Conservation (phyloP, 169 alveolate genomes). For the Cystoisospora suis region DNA sequence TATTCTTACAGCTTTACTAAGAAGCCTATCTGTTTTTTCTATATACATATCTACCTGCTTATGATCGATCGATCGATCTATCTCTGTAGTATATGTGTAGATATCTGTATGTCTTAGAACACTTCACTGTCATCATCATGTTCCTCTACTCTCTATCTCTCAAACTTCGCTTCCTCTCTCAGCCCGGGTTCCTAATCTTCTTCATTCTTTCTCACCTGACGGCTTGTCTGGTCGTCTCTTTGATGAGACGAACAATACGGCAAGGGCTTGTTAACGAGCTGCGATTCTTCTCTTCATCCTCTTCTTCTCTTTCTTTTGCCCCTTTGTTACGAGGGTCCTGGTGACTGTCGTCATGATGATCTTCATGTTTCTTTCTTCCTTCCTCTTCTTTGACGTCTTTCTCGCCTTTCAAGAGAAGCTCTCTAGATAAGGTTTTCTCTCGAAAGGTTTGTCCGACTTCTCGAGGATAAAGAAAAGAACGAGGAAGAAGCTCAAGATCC, state of each 20-base stretch:
- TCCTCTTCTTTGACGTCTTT: not conserved
- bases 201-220: not conserved
- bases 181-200: not conserved
- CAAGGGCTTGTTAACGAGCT: not conserved
- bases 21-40: too few relatives aligned
- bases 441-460: not conserved
- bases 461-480: slow-evolving; percentile 1
- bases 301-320: not conserved
- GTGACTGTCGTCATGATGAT: not conserved
- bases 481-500: slow-evolving; percentile 12
- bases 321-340: not conserved
- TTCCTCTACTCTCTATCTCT: too few relatives aligned
- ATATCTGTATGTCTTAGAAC: too few relatives aligned
- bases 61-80: too few relatives aligned
- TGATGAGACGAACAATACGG: not conserved
- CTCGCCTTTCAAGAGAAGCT: not conserved
- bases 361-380: too few relatives aligned
- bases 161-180: too few relatives aligned
- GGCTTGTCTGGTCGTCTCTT: slow-evolving; percentile 40
- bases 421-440: not conserved
- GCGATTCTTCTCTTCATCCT: not conserved
- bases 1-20: too few relatives aligned
- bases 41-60: too few relatives aligned
- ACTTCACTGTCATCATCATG: too few relatives aligned
- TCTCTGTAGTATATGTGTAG: too few relatives aligned